Evolutionary conservation across 306 rosid species (phyloP).

Genomic region (Trifolium pratense): DNA sequence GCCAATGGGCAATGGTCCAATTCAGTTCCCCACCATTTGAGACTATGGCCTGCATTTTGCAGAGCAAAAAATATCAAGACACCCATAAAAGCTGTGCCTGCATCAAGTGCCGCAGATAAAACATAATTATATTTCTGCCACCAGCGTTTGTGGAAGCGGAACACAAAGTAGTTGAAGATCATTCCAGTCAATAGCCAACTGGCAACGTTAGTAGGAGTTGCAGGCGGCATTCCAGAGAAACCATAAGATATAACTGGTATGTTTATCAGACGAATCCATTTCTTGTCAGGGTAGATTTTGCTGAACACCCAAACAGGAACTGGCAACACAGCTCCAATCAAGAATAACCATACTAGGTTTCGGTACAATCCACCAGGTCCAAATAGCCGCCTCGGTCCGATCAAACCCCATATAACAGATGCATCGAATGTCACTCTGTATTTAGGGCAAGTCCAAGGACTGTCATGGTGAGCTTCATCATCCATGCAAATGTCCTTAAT

Average conservation of each 20-base stretch:
- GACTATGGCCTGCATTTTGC: conserved; percentile 63
- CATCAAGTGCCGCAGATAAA: conserved; percentile 87
- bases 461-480: conserved; percentile 69
- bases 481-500: conserved; percentile 76
- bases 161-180: conserved; percentile 85
- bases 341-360: conserved; percentile 86
- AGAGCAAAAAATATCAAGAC: conserved; percentile 79
- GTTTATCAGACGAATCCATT: conserved; percentile 89
- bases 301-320: conserved; percentile 84
- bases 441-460: conserved; percentile 99
- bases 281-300: conserved; percentile 81
- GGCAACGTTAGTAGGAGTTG: conserved; percentile 90
- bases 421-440: conserved; percentile 91
- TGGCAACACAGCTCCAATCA: conserved; percentile 85
- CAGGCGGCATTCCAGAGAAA: conserved; percentile 97
- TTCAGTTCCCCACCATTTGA: conserved; percentile 91
- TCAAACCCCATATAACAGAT: conserved; percentile 96
- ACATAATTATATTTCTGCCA: conserved; percentile 96
- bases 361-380: conserved; percentile 90
- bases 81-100: conserved; percentile 98
- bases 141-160: conserved; percentile 79
- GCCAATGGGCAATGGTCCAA: conserved; percentile 91
- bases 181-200: conserved; percentile 90
- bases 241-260: conserved; percentile 90
- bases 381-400: conserved; percentile 82